These are phyloP conservation scores for Stenogyne calaminthoides DNA, from an alignment of 305 asterid genomes.

Conservation along the genomic window DNA sequence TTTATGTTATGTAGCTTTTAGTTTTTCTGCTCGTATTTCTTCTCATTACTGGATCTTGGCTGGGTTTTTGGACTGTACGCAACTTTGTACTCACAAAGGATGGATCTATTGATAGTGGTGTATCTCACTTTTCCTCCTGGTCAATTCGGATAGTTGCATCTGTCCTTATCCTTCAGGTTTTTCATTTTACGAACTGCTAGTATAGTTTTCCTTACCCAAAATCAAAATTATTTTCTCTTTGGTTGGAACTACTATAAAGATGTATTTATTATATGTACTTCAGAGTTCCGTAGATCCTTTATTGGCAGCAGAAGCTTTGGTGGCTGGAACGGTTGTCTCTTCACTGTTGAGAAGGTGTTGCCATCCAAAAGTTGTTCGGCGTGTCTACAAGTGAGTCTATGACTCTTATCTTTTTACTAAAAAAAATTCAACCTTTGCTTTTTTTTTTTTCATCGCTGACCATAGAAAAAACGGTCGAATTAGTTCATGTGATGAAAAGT, in stretches of 20 bases:
- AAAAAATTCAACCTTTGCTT: no score
- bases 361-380: conserved; percentile 47
- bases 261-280: conserved; percentile 25
- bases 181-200: conserved; percentile 21
- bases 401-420: not conserved
- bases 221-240: not conserved
- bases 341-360: conserved; percentile 41
- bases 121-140: conserved; percentile 77
- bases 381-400: conserved; percentile 60
- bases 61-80: conserved; percentile 94
- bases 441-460: not conserved
- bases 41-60: conserved; percentile 81
- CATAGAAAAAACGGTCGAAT: no score
- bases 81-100: conserved; percentile 80
- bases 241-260: conserved; percentile 18
- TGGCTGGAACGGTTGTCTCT: conserved; percentile 59
- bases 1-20: conserved; percentile 58
- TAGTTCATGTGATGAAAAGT: no score
- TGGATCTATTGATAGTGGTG: conserved; percentile 75
- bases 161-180: conserved; percentile 86
- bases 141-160: conserved; percentile 76
- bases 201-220: not conserved
- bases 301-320: conserved; percentile 70
- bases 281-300: conserved; percentile 85
- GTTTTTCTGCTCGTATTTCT: conserved; percentile 64